These are phyloP conservation scores for Arthrocladium fulminans DNA, from an alignment of 2,329 filamentous ascomycete genomes.

Conservation along the genomic window DNA sequence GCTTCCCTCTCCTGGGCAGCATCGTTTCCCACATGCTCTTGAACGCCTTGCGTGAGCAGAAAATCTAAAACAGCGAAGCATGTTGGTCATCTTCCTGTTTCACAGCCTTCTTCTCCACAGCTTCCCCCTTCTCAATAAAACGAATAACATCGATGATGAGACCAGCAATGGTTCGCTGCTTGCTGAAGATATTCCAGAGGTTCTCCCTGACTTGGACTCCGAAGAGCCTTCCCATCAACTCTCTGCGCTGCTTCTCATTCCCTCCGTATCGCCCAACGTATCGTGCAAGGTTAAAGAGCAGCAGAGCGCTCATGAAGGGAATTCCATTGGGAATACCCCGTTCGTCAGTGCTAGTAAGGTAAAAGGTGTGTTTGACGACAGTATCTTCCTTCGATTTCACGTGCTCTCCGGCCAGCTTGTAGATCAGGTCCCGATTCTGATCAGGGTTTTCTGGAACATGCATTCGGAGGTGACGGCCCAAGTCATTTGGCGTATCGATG, in stretches of 20 bases:
- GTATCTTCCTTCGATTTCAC: constrained; percentile 10
- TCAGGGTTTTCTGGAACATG: constrained; percentile 20
- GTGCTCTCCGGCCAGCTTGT: constrained; percentile 11
- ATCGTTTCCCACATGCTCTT: not conserved
- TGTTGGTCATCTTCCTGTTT: constrained; percentile 13
- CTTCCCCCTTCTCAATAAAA: constrained; percentile 31
- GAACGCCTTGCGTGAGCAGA: not conserved
- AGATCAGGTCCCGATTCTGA: constrained; percentile 17
- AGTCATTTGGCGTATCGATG: constrained; percentile 5
- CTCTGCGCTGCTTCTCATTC: constrained; percentile 12
- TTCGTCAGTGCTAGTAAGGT: constrained; percentile 30
- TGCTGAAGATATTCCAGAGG: constrained; percentile 16
- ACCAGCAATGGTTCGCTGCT: constrained; percentile 32
- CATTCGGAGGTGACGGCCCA: constrained; percentile 15
- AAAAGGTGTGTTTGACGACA: constrained; percentile 28
- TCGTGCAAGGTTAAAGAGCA: constrained; percentile 39
- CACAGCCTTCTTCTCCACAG: constrained; percentile 10
- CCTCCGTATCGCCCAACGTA: constrained; percentile 27
- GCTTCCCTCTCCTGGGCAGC: not conserved
- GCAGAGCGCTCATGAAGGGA: constrained; percentile 39
- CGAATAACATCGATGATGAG: constrained; percentile 36
- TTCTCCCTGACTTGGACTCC: constrained; percentile 13
- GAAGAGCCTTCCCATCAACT: constrained; percentile 17
- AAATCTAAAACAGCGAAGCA: not conserved
- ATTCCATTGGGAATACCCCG: constrained; percentile 36